phyloP scores from a whole-genome alignment of 805 yeast species.

The Pichia ethanolica region DNA sequence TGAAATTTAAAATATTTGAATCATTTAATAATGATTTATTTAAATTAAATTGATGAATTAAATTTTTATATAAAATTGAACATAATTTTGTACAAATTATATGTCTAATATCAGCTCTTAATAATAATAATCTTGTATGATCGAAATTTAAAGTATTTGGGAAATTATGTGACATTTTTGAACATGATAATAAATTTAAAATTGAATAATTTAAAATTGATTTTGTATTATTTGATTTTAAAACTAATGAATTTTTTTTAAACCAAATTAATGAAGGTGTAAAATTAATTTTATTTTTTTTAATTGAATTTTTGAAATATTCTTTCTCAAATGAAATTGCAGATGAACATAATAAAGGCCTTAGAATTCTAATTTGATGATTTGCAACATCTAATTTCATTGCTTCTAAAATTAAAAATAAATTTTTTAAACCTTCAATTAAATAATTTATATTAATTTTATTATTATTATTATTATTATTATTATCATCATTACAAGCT shows the following conservation, averaged over 20 bases:
- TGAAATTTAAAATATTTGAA: conserved; percentile 38
- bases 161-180: conserved; percentile 73
- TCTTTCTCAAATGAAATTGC: conserved; percentile 87
- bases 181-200: conserved; percentile 61
- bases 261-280: conserved; percentile 64
- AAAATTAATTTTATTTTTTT: conserved; percentile 52
- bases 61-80: conserved; percentile 61
- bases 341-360: conserved; percentile 79
- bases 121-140: conserved; percentile 65
- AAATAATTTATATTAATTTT: conserved; percentile 32
- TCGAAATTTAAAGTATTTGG: conserved; percentile 82
- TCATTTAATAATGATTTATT: conserved; percentile 29
- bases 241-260: conserved; percentile 26
- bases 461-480: conserved; percentile 9
- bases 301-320: conserved; percentile 52
- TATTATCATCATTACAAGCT: conserved; percentile 27
- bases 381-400: conserved; percentile 95
- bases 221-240: conserved; percentile 14
- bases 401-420: conserved; percentile 81
- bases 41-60: conserved; percentile 34
- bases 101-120: conserved; percentile 82
- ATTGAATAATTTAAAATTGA: conserved; percentile 44
- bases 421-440: conserved; percentile 68
- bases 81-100: conserved; percentile 75
- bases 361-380: conserved; percentile 78